Percentiles rank a stretch among this genome's conserved stretches.
Conservation (phyloP, 2,329 filamentous ascomycete genomes). For the Canariomyces notabilis region DNA sequence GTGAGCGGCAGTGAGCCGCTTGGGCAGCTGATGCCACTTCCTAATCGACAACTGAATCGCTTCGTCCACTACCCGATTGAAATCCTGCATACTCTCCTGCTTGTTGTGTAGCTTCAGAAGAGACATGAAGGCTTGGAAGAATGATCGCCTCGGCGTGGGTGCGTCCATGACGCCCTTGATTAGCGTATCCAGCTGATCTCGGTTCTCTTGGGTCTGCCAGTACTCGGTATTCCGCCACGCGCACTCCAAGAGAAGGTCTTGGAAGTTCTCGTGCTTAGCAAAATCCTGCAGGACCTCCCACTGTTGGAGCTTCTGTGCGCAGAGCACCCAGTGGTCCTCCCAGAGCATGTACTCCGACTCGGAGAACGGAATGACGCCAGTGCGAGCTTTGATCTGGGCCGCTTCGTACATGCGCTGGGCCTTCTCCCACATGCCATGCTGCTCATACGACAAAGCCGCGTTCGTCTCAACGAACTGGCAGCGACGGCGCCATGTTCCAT, state of each 20-base stretch:
- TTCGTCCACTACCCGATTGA: constrained; percentile 88
- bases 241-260: constrained; percentile 90
- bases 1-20: constrained; percentile 88
- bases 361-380: constrained; percentile 92
- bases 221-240: constrained; percentile 94
- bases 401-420: constrained; percentile 95
- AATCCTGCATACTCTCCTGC: constrained; percentile 73
- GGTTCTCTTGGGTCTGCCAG: constrained; percentile 81
- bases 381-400: constrained; percentile 94
- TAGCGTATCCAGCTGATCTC: constrained; percentile 83
- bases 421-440: constrained; percentile 99
- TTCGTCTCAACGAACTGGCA: constrained; percentile 98
- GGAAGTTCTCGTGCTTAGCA: constrained; percentile 97
- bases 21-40: constrained; percentile 98
- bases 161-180: constrained; percentile 98
- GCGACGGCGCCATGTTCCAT: constrained; percentile 90
- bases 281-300: constrained; percentile 98
- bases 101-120: constrained; percentile 91
- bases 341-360: constrained; percentile 97
- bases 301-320: constrained; percentile 95
- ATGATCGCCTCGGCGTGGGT: constrained; percentile 84
- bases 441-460: constrained; percentile 92
- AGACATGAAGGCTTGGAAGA: constrained; percentile 98
- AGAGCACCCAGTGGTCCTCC: constrained; percentile 99
- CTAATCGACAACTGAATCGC: constrained; percentile 94